Percentiles rank a stretch among this genome's conserved stretches.
Evolutionary conservation across 441 rosid genomes (phyloP).

Genomic region (Gossypium trilobum): DNA sequence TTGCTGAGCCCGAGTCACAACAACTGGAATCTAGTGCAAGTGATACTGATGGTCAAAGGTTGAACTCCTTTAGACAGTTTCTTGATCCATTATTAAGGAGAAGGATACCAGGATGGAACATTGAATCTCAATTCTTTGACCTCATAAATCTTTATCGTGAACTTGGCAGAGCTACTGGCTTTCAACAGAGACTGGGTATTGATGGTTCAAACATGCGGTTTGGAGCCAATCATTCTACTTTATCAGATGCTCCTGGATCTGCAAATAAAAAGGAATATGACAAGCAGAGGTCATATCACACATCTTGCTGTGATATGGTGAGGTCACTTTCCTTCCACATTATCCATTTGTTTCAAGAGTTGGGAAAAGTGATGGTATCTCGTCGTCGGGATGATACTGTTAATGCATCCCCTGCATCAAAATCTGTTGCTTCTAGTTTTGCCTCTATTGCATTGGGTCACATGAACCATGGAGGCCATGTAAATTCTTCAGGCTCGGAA

Average conservation of each 20-base stretch:
- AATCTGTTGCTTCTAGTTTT: slow-evolving; percentile 69
- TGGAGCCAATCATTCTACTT: slow-evolving; percentile 44
- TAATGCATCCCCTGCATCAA: slow-evolving; percentile 78
- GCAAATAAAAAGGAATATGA: slow-evolving; percentile 48
- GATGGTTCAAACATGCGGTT: slow-evolving; percentile 41
- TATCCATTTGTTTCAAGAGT: slow-evolving; percentile 84
- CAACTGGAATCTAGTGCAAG: slow-evolving; percentile 34
- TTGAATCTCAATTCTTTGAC: slow-evolving; percentile 92
- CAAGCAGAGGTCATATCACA: slow-evolving; percentile 67
- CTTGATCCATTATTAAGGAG: slow-evolving; percentile 90
- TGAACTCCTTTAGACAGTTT: slow-evolving; percentile 84
- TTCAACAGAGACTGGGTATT: slow-evolving; percentile 51
- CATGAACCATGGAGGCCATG: slow-evolving; percentile 73
- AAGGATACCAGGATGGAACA: slow-evolving; percentile 74
- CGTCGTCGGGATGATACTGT: slow-evolving; percentile 89
- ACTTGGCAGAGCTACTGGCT: slow-evolving; percentile 74
- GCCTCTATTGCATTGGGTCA: slow-evolving; percentile 76
- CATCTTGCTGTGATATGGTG: slow-evolving; percentile 90
- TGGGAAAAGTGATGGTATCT: slow-evolving; percentile 92
- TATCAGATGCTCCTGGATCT: slow-evolving; percentile 44
- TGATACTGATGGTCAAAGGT: slow-evolving; percentile 69
- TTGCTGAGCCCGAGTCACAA: slow-evolving; percentile 41
- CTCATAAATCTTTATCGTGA: slow-evolving; percentile 83
- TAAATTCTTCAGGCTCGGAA: slow-evolving; percentile 46
- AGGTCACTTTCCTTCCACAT: slow-evolving; percentile 85